phyloP scores from a whole-genome alignment of 495 filamentous ascomycete genomes.

The Pyrenula aspistea region DNA sequence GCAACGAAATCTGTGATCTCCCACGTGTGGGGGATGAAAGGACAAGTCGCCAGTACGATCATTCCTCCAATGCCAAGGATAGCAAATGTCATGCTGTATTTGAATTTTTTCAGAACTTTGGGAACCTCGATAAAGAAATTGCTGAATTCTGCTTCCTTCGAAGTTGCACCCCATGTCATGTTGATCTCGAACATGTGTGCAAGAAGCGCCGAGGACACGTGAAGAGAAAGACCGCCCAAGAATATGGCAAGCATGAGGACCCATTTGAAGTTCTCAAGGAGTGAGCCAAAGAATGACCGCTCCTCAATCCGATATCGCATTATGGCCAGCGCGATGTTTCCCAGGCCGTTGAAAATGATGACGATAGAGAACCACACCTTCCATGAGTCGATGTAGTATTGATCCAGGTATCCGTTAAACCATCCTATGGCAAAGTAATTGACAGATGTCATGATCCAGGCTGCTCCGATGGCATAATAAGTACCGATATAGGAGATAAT shows the following conservation, averaged over 20 bases:
- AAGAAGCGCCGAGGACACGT: slow-evolving; percentile 31
- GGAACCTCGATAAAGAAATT: slow-evolving; percentile 76
- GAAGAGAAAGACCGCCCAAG: slow-evolving; percentile 33
- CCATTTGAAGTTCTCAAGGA: slow-evolving; percentile 59
- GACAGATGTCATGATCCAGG: slow-evolving; percentile 66
- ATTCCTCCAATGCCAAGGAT: slow-evolving; percentile 49
- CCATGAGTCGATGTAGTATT: slow-evolving; percentile 71
- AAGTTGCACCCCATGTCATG: slow-evolving; percentile 37
- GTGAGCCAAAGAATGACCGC: slow-evolving; percentile 19
- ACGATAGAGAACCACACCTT: slow-evolving; percentile 24
- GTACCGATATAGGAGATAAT: slow-evolving; percentile 76
- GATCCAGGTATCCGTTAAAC: slow-evolving; percentile 65
- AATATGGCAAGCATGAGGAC: slow-evolving; percentile 34
- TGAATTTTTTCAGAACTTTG: slow-evolving; percentile 64
- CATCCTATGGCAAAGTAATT: slow-evolving; percentile 74
- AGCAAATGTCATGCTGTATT: slow-evolving; percentile 60
- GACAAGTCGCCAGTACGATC: slow-evolving; percentile 50
- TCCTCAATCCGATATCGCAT: slow-evolving; percentile 34
- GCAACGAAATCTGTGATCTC: slow-evolving; percentile 68
- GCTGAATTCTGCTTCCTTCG: slow-evolving; percentile 49
- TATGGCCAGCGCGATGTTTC: slow-evolving; percentile 32
- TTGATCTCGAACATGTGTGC: slow-evolving; percentile 36
- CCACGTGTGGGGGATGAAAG: slow-evolving; percentile 56
- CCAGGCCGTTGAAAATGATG: slow-evolving; percentile 35
- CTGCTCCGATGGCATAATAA: slow-evolving; percentile 72